Conservation (phyloP, 164 flowering plant genomes). For the Aristolochia contorta region DNA sequence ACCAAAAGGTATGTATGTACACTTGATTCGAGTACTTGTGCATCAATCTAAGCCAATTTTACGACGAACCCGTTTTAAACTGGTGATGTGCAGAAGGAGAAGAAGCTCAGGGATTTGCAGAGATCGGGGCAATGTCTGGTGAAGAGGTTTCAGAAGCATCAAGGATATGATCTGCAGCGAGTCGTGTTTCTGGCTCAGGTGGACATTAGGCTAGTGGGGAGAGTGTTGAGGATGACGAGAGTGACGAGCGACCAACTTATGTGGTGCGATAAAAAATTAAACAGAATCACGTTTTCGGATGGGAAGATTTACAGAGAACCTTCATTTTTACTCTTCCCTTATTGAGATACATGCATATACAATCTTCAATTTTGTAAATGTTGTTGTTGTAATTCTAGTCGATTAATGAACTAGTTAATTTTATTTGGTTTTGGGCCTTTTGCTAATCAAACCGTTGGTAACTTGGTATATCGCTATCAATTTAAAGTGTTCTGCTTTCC, state of each 20-base stretch:
- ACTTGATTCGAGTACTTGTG: not conserved
- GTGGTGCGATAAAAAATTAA: constrained; percentile 67
- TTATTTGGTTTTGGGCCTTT: too few species aligned
- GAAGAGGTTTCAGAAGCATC: constrained; percentile 55
- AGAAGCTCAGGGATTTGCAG: constrained; percentile 45
- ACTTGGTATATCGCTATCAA: too few species aligned
- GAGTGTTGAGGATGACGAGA: constrained; percentile 67
- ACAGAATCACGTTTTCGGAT: constrained; percentile 28
- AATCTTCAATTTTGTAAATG: not conserved
- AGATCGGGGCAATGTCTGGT: constrained; percentile 62
- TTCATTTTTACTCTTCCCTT: constrained; percentile 70
- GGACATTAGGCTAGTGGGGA: constrained; percentile 51
- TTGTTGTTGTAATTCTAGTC: not conserved
- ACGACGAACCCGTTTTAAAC: not conserved
- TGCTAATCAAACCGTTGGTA: too few species aligned
- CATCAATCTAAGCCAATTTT: not conserved
- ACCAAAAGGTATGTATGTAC: constrained; percentile 48
- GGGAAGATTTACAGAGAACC: constrained; percentile 45
- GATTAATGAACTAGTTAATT: not conserved
- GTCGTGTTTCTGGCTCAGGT: constrained; percentile 37
- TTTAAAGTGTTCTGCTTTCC: too few species aligned
- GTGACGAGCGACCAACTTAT: constrained; percentile 49
- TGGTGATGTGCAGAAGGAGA: constrained; percentile 61
- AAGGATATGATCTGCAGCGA: constrained; percentile 13
- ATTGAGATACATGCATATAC: constrained; percentile 23